Base-by-base conservation (phyloP, 2,329 filamentous ascomycete species). In the Botrytis cinerea region DNA sequence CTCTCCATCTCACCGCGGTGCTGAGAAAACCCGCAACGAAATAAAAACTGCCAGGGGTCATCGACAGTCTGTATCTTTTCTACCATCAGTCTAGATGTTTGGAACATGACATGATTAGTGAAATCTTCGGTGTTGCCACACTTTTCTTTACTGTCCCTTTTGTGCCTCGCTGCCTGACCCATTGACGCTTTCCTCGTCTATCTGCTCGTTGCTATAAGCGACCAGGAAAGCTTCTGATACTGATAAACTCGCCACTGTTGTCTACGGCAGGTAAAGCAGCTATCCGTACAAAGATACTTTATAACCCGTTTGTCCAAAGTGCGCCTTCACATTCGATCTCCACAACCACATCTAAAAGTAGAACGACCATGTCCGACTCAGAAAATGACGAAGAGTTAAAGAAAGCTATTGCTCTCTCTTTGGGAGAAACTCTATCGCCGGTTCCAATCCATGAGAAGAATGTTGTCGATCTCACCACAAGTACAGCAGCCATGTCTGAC, bases 351-450 rank as follows among this genome's bases (percentile, higher is more conserved):
- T 43, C 48, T 68, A 43, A 38, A 69, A 68, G 25, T 43, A 25
- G 35, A 43, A 57, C 28, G 51, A 72, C 51, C 35, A 81, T 81
- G 80, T 76, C 79, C 20, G 77, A 81, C 51, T 74, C 73, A 7
- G 79, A 80, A 22, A 77, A 62, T 48, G 80, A 91, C 70, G 87
- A 89, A 74, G 88, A 89, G 45, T 81, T 91, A n/a, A 85, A 85
- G 43, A 84, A 84, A 74, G 90, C 90, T 45, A 90, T 92, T 73
- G 88, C 86, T 25, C 81, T 90, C 43, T 90, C 89, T 14, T 82
- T 90, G 60, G 54, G 74, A 74, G 72, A 76, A 46, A 25, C 20
- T 16, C 61, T 25, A 63, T 46, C 64, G 8, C 66, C 73, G 25
- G 61, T 54, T 66, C 14, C n/a, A 9, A 57, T 28, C 51, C 51